A percentile compares a stretch with the other conserved stretches of the same genome.
phyloP scores from a whole-genome alignment of 2,329 filamentous ascomycete genomes.

The Elsinoe fawcettii region DNA sequence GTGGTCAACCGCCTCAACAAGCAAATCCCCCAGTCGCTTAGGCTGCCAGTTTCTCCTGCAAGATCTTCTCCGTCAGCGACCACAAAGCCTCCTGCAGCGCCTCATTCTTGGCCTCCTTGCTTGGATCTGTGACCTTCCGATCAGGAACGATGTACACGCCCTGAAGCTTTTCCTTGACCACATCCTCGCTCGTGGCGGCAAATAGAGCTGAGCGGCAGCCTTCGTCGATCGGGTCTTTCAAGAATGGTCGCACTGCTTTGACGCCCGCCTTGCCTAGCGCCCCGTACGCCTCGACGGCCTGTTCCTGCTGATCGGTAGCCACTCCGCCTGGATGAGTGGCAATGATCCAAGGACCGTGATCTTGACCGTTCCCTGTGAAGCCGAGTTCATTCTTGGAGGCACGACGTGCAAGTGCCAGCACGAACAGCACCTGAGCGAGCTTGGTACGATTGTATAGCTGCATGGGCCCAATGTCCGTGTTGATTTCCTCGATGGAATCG shows the following conservation, averaged over 20 bases:
- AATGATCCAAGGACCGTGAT: slow-evolving; percentile 37
- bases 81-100: slow-evolving; percentile 39
- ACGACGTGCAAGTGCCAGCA: slow-evolving; percentile 35
- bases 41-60: slow-evolving; percentile 35
- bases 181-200: slow-evolving; percentile 39
- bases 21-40: slow-evolving; percentile 4
- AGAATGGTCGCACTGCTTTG: slow-evolving; percentile 37
- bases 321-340: slow-evolving; percentile 45
- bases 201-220: slow-evolving; percentile 44
- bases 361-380: slow-evolving; percentile 20
- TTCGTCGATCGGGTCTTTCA: slow-evolving; percentile 43
- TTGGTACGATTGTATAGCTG: slow-evolving; percentile 45
- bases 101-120: slow-evolving; percentile 37
- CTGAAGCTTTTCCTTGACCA: slow-evolving; percentile 38
- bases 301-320: slow-evolving; percentile 41
- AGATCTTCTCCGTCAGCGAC: slow-evolving; percentile 38
- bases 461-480: slow-evolving; percentile 41
- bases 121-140: slow-evolving; percentile 38
- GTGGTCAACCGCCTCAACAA: too few species aligned
- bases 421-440: slow-evolving; percentile 43
- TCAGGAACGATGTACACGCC: slow-evolving; percentile 45
- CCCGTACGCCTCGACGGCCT: slow-evolving; percentile 45
- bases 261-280: slow-evolving; percentile 40
- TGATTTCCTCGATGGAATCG: slow-evolving; percentile 40
- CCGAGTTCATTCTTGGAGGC: slow-evolving; percentile 33